A percentile compares a stretch with the other conserved stretches of the same genome.
phyloP scores from a whole-genome alignment of 495 filamentous ascomycete genomes.

The Cairneyella variabilis region DNA sequence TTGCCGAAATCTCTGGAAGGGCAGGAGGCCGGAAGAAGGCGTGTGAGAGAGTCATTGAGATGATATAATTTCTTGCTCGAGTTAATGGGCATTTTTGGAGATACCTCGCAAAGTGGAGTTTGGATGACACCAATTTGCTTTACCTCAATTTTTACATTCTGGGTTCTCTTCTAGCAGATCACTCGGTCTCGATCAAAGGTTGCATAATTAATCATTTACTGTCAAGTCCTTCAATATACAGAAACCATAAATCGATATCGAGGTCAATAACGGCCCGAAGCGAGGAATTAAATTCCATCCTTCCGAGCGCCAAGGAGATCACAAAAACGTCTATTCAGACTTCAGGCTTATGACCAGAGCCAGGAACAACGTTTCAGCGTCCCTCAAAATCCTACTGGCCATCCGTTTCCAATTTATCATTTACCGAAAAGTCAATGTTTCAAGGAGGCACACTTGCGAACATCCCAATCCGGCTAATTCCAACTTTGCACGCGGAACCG shows the following conservation, averaged over 20 bases:
- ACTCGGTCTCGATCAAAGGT: neutral
- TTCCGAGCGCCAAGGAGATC: too few relatives aligned
- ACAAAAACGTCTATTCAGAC: too few relatives aligned
- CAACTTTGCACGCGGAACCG: neutral
- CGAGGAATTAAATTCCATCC: too few relatives aligned
- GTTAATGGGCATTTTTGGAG: neutral
- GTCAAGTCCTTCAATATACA: neutral
- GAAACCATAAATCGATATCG: too few relatives aligned
- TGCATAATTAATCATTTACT: neutral
- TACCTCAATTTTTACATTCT: neutral
- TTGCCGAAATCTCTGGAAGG: neutral
- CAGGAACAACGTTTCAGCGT: neutral
- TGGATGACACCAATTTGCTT: neutral
- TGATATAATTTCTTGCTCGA: neutral
- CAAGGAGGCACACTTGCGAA: neutral
- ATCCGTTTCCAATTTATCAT: neutral
- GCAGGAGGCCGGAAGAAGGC: conserved; percentile 3
- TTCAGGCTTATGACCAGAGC: too few relatives aligned
- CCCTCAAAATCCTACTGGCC: neutral
- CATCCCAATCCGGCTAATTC: neutral
- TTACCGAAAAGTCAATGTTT: neutral
- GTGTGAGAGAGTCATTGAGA: conserved; percentile 7
- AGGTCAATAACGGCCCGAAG: too few relatives aligned
- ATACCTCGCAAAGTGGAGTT: neutral
- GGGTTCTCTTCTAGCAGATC: too few relatives aligned